phyloP scores from a whole-genome alignment of 257 asterid genomes.

The Catharanthus roseus region DNA sequence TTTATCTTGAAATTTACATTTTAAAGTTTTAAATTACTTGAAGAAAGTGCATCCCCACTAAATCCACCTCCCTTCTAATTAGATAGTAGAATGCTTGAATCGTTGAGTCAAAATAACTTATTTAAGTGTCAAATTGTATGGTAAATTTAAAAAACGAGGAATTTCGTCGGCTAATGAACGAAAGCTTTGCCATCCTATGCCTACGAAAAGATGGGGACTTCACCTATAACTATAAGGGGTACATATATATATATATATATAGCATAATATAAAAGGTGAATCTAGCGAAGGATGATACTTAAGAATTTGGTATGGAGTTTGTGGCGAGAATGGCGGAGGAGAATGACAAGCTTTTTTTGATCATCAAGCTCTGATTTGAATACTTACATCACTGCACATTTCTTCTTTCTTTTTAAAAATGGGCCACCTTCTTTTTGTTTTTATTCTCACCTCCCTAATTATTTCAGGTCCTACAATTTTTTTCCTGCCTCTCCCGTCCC shows the following conservation, averaged over 20 bases:
- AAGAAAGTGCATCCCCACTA: too few relatives aligned
- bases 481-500: slow-evolving; percentile 2
- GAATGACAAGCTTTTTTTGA: background rate
- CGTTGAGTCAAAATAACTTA: too few relatives aligned
- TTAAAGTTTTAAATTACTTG: too few relatives aligned
- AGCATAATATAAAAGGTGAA: slow-evolving; percentile 7
- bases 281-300: background rate
- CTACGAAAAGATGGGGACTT: background rate
- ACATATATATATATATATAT: too few relatives aligned
- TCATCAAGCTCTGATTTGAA: background rate
- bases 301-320: background rate
- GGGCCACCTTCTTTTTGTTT: background rate
- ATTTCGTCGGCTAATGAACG: too few relatives aligned
- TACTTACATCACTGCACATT: background rate
- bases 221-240: background rate
- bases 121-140: too few relatives aligned
- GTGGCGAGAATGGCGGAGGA: slow-evolving; percentile 42
- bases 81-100: too few relatives aligned
- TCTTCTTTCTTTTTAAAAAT: background rate
- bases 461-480: background rate
- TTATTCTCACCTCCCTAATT: background rate
- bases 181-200: too few relatives aligned
- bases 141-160: too few relatives aligned
- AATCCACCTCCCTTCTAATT: too few relatives aligned
- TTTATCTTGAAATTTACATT: too few relatives aligned